A percentile compares a stretch with the other conserved stretches of the same genome.
Conservation (phyloP, 139 green algal species). For the Desmodesmus armatus region DNA sequence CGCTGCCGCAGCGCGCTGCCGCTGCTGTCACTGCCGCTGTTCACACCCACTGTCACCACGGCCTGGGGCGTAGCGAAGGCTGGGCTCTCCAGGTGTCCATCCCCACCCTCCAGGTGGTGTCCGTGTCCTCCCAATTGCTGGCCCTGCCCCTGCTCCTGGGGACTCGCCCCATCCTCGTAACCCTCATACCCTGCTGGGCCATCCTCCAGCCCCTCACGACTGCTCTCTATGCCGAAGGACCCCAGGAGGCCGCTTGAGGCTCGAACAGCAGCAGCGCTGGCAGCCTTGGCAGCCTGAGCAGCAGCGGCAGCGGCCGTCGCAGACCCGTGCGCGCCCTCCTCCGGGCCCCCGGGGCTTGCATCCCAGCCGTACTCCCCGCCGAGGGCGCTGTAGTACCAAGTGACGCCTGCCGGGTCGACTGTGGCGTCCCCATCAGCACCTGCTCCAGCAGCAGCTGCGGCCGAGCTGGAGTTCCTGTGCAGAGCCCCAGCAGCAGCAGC, state of each 20-base stretch:
- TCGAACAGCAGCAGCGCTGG: no score
- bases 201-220: not conserved
- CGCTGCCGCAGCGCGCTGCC: not conserved
- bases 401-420: not conserved
- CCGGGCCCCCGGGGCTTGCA: not conserved
- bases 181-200: not conserved
- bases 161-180: not conserved
- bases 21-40: not conserved
- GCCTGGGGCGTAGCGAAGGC: not conserved
- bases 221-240: no score
- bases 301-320: not conserved
- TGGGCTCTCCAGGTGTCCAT: not conserved
- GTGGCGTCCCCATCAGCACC: not conserved
- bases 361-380: not conserved
- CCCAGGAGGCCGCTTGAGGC: no score
- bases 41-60: not conserved
- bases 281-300: not conserved
- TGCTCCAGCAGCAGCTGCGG: not conserved
- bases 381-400: not conserved
- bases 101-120: not conserved
- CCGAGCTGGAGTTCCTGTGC: not conserved
- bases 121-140: not conserved
- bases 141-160: conserved; percentile 4
- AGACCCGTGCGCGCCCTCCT: not conserved
- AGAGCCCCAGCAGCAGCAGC: not conserved